Evolutionary conservation across 1,284 basidiomycete genomes (phyloP), one percentile per base, ranked within the genome.

Genomic region (Phaffia rhodozyma): DNA sequence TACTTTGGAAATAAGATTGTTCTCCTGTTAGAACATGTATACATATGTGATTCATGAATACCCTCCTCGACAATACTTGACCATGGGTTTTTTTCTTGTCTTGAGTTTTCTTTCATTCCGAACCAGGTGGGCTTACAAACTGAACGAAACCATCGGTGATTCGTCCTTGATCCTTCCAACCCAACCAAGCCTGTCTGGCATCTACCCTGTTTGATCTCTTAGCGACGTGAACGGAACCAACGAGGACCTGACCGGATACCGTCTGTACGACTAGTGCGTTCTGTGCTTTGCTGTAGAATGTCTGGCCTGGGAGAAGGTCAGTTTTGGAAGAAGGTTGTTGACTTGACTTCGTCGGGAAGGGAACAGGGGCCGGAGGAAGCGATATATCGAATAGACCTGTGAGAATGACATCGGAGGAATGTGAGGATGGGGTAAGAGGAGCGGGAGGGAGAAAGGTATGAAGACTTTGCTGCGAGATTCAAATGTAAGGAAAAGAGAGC

Each of bases 1-100:
- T 68, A 55, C 56, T 76, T n/a, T 76, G 74, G 72, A 43, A 43
- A 43, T 43, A 43, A 16, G 13, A 43, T 16, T 16, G 13, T 43
- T 11, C 13, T 43, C 13, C 13, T 16, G 38, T 43, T 16, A 43
- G 38, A 43, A 43, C 38, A 43, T 43, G 38, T 11, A 43, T 43
- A 16, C 5, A 43, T 43, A 43, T 43, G 38, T 43, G 38, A 43
- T 43, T 43, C 38, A 43, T 11, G 16, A 16, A 43, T 16, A 43
- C 38, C 16, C 38, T 43, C 2, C 38, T 43, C 13, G 38, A 16
- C 13, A 43, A 16, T n/a, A 43, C 13, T 43, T 9, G 38, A 9
- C 5, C 32, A 9, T 34, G 4, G 32, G 5, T 34, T 5, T 34
- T 9, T 9, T 34, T 9, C 4, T 4, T 9, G 32, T 34, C 32